phyloP scores from a whole-genome alignment of 2,329 filamentous ascomycete species.

The Helotiales sp. region DNA sequence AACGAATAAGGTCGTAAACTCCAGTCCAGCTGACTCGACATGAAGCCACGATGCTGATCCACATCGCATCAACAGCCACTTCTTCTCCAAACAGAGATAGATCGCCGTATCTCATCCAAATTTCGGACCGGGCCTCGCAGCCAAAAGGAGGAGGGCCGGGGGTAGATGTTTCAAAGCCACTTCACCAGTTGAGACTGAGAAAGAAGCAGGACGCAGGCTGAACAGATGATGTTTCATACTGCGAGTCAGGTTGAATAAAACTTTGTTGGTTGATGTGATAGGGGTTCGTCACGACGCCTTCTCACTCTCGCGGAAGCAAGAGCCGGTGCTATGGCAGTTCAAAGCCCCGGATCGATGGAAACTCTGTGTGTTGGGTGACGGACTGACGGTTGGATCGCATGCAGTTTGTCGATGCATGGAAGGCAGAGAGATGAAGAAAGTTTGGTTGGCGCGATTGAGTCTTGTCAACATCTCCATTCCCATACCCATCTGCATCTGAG shows the following conservation, averaged over 20 bases:
- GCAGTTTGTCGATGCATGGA: conserved; percentile 2
- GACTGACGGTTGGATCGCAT: neutral
- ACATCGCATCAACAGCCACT: conserved; percentile 2
- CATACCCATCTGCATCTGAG: neutral
- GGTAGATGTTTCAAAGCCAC: conserved; percentile 6
- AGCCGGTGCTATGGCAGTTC: conserved; percentile 10
- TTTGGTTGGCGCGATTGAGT: conserved; percentile 2
- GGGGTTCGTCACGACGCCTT: neutral
- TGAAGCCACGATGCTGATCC: neutral
- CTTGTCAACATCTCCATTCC: neutral
- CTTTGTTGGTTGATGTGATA: conserved; percentile 4
- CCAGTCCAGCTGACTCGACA: neutral
- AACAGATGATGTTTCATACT: neutral
- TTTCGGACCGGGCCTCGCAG: conserved; percentile 8
- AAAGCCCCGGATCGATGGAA: neutral
- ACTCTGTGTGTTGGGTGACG: conserved; percentile 3
- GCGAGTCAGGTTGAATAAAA: conserved; percentile 12
- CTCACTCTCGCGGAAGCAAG: neutral
- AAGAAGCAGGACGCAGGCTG: neutral
- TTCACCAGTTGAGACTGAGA: neutral
- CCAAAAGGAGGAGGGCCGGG: neutral
- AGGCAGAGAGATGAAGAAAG: neutral
- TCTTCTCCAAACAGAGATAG: conserved; percentile 1
- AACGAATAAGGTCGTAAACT: neutral
- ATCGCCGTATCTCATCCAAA: conserved; percentile 2